Conservation (phyloP, 306 rosid genomes). For the Rosa multiflora region DNA sequence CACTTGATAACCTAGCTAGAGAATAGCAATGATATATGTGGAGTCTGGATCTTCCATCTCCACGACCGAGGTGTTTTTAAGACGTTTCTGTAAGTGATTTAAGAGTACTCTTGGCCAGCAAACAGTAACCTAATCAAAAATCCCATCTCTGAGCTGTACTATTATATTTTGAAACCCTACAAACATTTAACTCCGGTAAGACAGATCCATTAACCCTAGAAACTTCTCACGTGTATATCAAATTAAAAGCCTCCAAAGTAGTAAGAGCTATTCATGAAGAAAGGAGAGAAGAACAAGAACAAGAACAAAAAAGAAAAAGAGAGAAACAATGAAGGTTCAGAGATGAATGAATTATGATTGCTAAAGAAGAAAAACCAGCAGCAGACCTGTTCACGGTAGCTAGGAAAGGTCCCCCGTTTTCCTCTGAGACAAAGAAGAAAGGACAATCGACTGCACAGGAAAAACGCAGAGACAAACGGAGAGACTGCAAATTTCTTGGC, state of each 20-base stretch:
- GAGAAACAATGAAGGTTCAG: neutral
- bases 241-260: neutral
- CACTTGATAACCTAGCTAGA: constrained; percentile 3
- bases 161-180: neutral
- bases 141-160: constrained; percentile 2
- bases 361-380: neutral
- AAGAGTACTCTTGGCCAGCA: neutral
- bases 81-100: neutral
- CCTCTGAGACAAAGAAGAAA: constrained; percentile 23
- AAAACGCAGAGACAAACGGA: constrained; percentile 40
- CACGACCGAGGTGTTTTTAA: neutral
- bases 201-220: constrained; percentile 1
- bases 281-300: neutral
- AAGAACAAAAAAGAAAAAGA: neutral
- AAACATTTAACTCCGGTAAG: neutral
- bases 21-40: neutral
- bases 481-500: constrained; percentile 52
- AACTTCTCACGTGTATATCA: neutral
- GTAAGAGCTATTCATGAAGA: neutral
- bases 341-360: neutral
- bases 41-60: neutral
- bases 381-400: constrained; percentile 47
- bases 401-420: constrained; percentile 9
- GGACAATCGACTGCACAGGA: constrained; percentile 34
- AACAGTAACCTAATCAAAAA: neutral